Evolutionary conservation across 108 stramenopile genomes (phyloP).

Genomic region (Pseudonitzschia multiseries): DNA sequence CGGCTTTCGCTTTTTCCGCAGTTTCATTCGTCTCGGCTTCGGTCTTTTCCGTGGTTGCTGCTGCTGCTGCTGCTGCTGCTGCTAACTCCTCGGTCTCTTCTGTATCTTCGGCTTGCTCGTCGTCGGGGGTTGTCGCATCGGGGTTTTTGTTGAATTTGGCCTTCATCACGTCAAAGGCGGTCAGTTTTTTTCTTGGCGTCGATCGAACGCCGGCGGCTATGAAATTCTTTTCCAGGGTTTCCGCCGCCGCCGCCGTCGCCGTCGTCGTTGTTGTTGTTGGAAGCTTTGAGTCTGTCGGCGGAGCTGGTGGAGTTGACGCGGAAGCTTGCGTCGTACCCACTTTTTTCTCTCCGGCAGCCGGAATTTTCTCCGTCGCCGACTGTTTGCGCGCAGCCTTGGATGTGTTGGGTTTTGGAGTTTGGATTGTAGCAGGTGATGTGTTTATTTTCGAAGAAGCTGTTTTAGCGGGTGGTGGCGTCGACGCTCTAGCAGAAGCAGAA

Average conservation of each 20-base stretch:
- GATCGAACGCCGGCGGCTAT: not conserved
- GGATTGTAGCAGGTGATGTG: not conserved
- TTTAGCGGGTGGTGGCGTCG: not conserved
- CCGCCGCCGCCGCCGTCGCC: not conserved
- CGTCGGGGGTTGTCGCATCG: not conserved
- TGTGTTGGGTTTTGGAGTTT: not conserved
- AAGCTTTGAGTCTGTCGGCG: not conserved
- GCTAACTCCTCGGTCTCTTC: not conserved
- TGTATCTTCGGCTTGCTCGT: not conserved
- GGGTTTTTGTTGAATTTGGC: not conserved
- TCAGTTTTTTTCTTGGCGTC: not conserved
- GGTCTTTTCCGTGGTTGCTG: not conserved
- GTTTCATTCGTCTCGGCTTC: not conserved
- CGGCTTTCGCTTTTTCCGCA: not conserved
- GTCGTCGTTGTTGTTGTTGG: not conserved
- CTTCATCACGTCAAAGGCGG: not conserved
- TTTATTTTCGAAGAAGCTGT: slow-evolving; percentile 9
- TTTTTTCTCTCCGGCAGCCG: not conserved
- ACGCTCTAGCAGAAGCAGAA: not conserved
- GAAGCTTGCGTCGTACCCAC: not conserved
- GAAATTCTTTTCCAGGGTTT: not conserved
- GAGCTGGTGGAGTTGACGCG: no score
- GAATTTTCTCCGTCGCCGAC: not conserved
- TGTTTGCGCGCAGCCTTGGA: not conserved
- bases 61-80: not conserved